Evolutionary conservation across 1,139 yeast species (phyloP).

Genomic region (Candida glucosophila): DNA sequence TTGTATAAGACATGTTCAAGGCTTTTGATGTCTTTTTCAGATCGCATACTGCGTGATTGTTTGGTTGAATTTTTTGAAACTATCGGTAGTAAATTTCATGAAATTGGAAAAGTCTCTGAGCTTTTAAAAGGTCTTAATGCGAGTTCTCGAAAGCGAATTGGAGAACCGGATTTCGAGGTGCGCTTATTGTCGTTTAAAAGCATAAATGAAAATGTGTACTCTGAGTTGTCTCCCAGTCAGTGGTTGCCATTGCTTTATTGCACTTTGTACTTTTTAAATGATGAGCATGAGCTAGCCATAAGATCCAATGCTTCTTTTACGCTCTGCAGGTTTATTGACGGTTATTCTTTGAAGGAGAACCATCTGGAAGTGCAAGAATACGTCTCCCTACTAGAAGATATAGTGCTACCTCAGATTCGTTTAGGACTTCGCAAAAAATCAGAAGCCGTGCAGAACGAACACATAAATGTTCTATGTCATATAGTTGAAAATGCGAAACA

Average conservation of each 20-base stretch:
- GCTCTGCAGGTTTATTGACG: conserved; percentile 59
- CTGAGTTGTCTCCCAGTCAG: conserved; percentile 39
- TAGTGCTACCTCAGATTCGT: conserved; percentile 59
- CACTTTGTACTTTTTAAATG: conserved; percentile 63
- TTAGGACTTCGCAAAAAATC: conserved; percentile 55
- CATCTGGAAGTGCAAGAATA: conserved; percentile 27
- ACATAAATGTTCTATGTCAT: conserved; percentile 56
- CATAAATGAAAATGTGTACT: conserved; percentile 51
- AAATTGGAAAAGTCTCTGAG: conserved; percentile 36
- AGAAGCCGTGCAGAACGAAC: conserved; percentile 66
- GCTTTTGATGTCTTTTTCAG: conserved; percentile 50
- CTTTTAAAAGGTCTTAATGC: conserved; percentile 63
- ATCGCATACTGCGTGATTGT: conserved; percentile 50
- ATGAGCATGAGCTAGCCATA: conserved; percentile 71
- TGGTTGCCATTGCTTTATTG: conserved; percentile 78
- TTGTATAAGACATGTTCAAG: conserved; percentile 51
- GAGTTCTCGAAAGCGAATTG: conserved; percentile 51
- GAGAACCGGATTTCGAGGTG: conserved; percentile 72
- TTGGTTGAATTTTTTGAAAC: conserved; percentile 52
- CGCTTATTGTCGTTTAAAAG: conserved; percentile 60
- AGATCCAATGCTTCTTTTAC: conserved; percentile 71
- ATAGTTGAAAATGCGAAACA: conserved; percentile 44
- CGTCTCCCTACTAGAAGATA: conserved; percentile 40
- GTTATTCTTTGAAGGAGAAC: conserved; percentile 26
- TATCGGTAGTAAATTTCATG: conserved; percentile 46